A percentile compares a stretch with the other conserved stretches of the same genome.
phyloP scores from a whole-genome alignment of 345 rosid genomes.

The Laguncularia racemosa region DNA sequence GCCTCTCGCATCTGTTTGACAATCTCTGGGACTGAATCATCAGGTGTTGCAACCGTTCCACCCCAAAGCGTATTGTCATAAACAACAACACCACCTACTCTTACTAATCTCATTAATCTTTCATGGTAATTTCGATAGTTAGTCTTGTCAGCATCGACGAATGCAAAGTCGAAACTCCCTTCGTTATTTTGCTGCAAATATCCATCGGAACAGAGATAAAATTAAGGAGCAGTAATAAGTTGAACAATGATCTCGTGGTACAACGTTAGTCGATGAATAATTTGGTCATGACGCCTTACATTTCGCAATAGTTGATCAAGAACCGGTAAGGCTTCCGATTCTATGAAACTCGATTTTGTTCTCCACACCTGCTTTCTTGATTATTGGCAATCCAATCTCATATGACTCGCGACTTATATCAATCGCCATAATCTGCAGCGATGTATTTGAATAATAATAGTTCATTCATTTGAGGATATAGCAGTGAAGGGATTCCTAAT shows the following conservation, averaged over 20 bases:
- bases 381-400: slow-evolving; percentile 35
- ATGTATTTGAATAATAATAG: too few relatives aligned
- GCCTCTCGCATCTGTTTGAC: slow-evolving; percentile 2
- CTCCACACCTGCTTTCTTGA: slow-evolving; percentile 44
- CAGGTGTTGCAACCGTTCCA: slow-evolving; percentile 34
- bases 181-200: slow-evolving; percentile 25
- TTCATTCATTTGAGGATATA: too few relatives aligned
- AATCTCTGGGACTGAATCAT: slow-evolving; percentile 18
- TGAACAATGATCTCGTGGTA: neutral
- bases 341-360: slow-evolving; percentile 30
- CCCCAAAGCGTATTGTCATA: slow-evolving; percentile 56
- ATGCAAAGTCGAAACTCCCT: slow-evolving; percentile 39
- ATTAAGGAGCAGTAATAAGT: neutral
- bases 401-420: slow-evolving; percentile 32
- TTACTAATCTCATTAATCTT: slow-evolving; percentile 39
- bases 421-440: slow-evolving; percentile 5
- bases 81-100: slow-evolving; percentile 41
- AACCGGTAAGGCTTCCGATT: slow-evolving; percentile 9
- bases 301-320: slow-evolving; percentile 8
- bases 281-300: neutral
- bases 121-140: slow-evolving; percentile 41
- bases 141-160: slow-evolving; percentile 48
- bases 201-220: too few relatives aligned
- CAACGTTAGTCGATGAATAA: neutral
- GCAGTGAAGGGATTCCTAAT: neutral